These are phyloP conservation scores for Pterulicium gracile DNA, from an alignment of 1,284 basidiomycete genomes.

Conservation along the genomic window DNA sequence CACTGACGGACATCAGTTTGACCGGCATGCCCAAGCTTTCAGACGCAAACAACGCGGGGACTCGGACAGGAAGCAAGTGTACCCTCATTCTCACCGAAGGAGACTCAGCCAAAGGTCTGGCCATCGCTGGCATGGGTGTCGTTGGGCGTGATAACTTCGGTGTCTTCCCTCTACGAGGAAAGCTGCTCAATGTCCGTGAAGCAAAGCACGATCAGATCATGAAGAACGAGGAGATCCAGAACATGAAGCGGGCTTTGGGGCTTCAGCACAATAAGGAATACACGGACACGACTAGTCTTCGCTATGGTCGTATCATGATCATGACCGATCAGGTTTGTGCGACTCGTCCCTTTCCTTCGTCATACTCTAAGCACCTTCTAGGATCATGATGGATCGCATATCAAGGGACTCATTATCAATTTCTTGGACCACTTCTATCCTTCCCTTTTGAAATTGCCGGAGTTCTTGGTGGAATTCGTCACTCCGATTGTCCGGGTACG, in stretches of 20 bases:
- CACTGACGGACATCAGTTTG: slow-evolving; percentile 47
- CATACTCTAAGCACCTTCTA: slow-evolving; percentile 22
- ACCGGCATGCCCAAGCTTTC: slow-evolving; percentile 90
- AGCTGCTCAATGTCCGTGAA: slow-evolving; percentile 95
- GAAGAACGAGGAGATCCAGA: slow-evolving; percentile 96
- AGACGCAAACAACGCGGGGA: slow-evolving; percentile 97
- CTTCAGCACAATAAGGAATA: slow-evolving; percentile 93
- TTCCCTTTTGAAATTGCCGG: slow-evolving; percentile 83
- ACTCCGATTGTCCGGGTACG: slow-evolving; percentile 94
- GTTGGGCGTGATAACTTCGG: slow-evolving; percentile 97
- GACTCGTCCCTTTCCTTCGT: slow-evolving; percentile 6
- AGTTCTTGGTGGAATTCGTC: slow-evolving; percentile 97
- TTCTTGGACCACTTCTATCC: slow-evolving; percentile 98
- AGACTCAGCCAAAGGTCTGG: slow-evolving; percentile 96
- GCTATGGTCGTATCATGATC: slow-evolving; percentile 97
- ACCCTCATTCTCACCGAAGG: slow-evolving; percentile 98
- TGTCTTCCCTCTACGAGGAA: slow-evolving; percentile 96
- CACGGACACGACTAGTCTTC: slow-evolving; percentile 55
- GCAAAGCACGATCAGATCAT: slow-evolving; percentile 93
- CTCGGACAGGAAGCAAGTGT: slow-evolving; percentile 71
- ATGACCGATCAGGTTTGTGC: slow-evolving; percentile 93
- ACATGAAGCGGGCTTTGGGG: slow-evolving; percentile 97
- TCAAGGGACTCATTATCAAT: slow-evolving; percentile 98
- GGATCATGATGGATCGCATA: slow-evolving; percentile 99
- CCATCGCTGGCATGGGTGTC: slow-evolving; percentile 88